Evolutionary conservation across 129 eudicot species (phyloP), one percentile per base, ranked within the genome.

Genomic region (Gnaphalium uliginosum): DNA sequence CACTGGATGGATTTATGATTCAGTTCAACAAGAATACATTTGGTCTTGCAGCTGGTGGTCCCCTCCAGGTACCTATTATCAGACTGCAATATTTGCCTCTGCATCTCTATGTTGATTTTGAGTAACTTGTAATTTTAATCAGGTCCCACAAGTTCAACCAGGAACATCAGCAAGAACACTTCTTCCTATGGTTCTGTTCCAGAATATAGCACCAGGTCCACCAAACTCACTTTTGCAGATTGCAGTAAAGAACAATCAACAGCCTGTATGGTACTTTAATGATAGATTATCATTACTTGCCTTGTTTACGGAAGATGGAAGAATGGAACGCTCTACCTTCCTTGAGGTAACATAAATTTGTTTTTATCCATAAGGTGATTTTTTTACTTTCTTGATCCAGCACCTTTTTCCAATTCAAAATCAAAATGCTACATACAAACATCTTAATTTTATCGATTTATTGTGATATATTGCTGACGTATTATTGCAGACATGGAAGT

Each of bases 21-120:
- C 99, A 94, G 81, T 94, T 94, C 83, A 94, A 94, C 82, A 91
- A 90, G 81, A 94, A 94, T 77, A 88, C 97, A 18, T 89, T 94
- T 80, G 99, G 99, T 53, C 93, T 91, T 69, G 99, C 97, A 23
- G 89, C 99, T 57, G 90, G 76, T 79, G 97, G 84, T 72, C 91
- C 96, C 51, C 92, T 94, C 43, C 96, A 89, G 97, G 99, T 94
- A 81, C 57, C 32, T 60, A 27, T 39, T n/a, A 3, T 35, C 8
- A 18, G n/a, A 26, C 51, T 41, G 63, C 35, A 53, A 76, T 15
- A 33, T 66, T 29, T 17, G 21, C 72, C 29, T 54, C 62, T 69
- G 50, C 51, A 1, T 35, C 32, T 13, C 17, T 8, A n/a, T 64
- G 27, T 58, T 29, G 22, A 33, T 39, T 53, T 73, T 27, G 9